These are phyloP conservation scores for Nitzschia putrida DNA, from an alignment of 108 stramenopile species.

Conservation along the genomic window DNA sequence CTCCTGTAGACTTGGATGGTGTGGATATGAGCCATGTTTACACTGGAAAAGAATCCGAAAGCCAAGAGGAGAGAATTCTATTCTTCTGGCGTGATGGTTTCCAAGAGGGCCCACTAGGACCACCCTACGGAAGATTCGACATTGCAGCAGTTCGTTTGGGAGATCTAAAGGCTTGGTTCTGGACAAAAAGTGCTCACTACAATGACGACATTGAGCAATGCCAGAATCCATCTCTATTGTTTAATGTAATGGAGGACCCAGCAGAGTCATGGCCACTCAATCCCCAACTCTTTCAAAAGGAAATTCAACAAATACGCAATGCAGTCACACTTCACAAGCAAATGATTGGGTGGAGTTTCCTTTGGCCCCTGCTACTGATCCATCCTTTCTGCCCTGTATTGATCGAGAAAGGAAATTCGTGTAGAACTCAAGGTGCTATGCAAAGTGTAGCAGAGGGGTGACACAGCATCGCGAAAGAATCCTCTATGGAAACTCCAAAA, in stretches of 20 bases:
- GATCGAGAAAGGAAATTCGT: too few species aligned
- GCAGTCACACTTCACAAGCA: conserved; percentile 51
- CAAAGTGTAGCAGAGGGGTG: too few species aligned
- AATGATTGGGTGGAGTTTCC: conserved; percentile 38
- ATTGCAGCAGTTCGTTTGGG: conserved; percentile 59
- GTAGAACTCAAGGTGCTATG: too few species aligned
- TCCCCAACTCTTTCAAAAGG: conserved; percentile 36
- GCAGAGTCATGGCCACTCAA: conserved; percentile 59
- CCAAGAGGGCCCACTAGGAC: conserved; percentile 51
- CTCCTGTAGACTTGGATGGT: conserved; percentile 49
- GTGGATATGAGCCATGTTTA: conserved; percentile 39
- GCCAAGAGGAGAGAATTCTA: conserved; percentile 29
- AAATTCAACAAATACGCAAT: conserved; percentile 21
- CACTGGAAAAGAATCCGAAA: conserved; percentile 5
- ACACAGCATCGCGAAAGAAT: too few species aligned
- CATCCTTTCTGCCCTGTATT: conserved; percentile 50
- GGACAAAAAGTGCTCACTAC: conserved; percentile 74
- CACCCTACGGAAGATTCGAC: conserved; percentile 63
- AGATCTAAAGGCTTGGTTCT: conserved; percentile 52
- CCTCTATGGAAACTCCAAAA: too few species aligned
- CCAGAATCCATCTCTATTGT: conserved; percentile 74
- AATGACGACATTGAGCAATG: conserved; percentile 54
- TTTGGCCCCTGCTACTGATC: conserved; percentile 44
- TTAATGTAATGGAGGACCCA: conserved; percentile 61
- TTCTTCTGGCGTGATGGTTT: conserved; percentile 76